Evolutionary conservation across 331 rosid species (phyloP).

Genomic region (Arachis monticola): DNA sequence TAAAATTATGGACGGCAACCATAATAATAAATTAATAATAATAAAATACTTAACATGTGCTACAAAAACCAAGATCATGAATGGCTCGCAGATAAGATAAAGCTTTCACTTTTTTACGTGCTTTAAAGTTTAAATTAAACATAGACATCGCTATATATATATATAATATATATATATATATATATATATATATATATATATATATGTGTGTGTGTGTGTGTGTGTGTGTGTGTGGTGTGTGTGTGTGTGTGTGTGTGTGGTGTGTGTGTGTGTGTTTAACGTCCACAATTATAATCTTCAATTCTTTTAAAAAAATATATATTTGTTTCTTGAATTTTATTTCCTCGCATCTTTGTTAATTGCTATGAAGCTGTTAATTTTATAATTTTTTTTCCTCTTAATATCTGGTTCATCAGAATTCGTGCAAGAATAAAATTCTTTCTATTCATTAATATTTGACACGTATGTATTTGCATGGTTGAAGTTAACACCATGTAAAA

Average conservation of each 20-base stretch:
- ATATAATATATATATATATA: no score
- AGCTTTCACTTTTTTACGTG: background rate
- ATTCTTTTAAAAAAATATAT: background rate
- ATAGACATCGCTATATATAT: no score
- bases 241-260: no score
- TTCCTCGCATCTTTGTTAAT: no score
- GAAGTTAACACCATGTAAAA: background rate
- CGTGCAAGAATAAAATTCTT: background rate
- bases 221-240: no score
- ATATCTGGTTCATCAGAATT: background rate
- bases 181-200: no score
- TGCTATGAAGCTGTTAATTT: no score
- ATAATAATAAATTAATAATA: no score
- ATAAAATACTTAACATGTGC: conserved; percentile 35
- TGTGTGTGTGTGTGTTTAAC: no score
- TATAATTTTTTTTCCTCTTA: background rate
- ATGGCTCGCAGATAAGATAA: background rate
- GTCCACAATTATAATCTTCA: background rate
- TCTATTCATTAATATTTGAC: background rate
- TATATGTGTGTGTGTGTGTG: background rate
- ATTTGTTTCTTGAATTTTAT: background rate
- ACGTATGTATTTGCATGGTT: background rate
- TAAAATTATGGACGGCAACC: background rate
- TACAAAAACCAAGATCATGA: background rate
- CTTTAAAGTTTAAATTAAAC: background rate